These are phyloP conservation scores for Austroboletus niveus DNA, from an alignment of 1,284 basidiomycete species.

Conservation along the genomic window DNA sequence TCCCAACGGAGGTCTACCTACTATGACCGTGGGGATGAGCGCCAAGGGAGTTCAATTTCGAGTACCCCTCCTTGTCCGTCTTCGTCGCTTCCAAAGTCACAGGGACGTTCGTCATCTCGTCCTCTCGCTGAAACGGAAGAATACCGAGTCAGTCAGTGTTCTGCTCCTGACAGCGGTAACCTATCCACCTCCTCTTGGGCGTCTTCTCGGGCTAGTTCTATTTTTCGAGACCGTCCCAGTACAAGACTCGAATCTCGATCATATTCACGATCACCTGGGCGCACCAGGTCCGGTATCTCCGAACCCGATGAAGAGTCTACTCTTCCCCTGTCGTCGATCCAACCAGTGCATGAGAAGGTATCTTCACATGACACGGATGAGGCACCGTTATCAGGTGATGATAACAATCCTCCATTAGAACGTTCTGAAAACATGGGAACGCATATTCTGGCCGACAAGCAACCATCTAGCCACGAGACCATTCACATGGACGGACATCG, in stretches of 20 bases:
- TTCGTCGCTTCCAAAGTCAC: conserved; percentile 16
- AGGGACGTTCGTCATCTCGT: conserved; percentile 20
- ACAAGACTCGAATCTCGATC: conserved; percentile 36
- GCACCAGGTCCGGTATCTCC: conserved; percentile 33
- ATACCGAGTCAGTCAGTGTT: conserved; percentile 3
- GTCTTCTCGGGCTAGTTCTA: conserved; percentile 27
- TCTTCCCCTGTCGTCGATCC: conserved; percentile 20
- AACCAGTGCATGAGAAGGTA: conserved; percentile 25
- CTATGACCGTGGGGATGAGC: conserved; percentile 28
- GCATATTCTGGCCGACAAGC: conserved; percentile 13
- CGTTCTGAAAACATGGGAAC: conserved; percentile 20
- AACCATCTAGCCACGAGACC: conserved; percentile 22
- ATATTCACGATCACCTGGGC: conserved; percentile 38
- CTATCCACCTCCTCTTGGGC: conserved; percentile 16
- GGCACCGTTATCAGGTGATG: conserved; percentile 9
- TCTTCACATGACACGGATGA: conserved; percentile 8
- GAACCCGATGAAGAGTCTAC: conserved; percentile 20
- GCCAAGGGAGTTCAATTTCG: conserved; percentile 34
- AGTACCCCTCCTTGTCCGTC: conserved; percentile 31
- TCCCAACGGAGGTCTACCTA: conserved; percentile 14
- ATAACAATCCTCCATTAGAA: conserved; percentile 17
- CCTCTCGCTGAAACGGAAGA: conserved; percentile 8
- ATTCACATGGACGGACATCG: conserved; percentile 16
- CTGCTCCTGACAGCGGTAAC: conserved; percentile 6
- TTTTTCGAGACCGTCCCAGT: conserved; percentile 22